These are phyloP conservation scores for Euphorbia pulcherrima DNA, from an alignment of 345 rosid species.

Conservation along the genomic window DNA sequence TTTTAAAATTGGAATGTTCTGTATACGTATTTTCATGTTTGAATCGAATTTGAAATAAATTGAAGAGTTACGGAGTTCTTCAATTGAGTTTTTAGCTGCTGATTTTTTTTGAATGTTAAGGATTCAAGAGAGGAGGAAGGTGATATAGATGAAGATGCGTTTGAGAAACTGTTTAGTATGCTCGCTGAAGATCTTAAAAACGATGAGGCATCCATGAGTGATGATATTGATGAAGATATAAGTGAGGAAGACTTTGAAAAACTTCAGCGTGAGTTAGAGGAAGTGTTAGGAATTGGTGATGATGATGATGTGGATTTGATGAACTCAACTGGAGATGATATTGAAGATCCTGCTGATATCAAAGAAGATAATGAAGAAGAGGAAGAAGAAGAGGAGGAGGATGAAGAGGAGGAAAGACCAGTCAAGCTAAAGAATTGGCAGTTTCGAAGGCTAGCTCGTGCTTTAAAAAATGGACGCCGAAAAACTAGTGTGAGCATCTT, in stretches of 20 bases:
- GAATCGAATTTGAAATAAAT: background rate
- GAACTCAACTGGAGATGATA: slow-evolving; percentile 26
- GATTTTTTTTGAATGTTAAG: background rate
- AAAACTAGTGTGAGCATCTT: slow-evolving; percentile 69
- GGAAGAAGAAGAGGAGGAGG: slow-evolving; percentile 8
- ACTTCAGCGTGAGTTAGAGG: slow-evolving; percentile 61
- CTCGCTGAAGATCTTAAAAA: slow-evolving; percentile 74
- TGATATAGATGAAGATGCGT: slow-evolving; percentile 61
- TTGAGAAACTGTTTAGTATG: slow-evolving; percentile 63
- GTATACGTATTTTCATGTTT: no score
- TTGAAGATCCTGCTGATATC: slow-evolving; percentile 14
- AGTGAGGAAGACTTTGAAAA: slow-evolving; percentile 64
- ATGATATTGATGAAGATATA: slow-evolving; percentile 48
- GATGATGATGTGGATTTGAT: slow-evolving; percentile 36
- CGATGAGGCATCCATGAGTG: slow-evolving; percentile 32
- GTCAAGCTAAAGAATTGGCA: slow-evolving; percentile 80
- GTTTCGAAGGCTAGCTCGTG: slow-evolving; percentile 69
- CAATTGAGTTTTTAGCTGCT: background rate
- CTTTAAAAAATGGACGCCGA: slow-evolving; percentile 73
- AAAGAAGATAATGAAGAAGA: slow-evolving; percentile 16
- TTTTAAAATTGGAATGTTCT: background rate
- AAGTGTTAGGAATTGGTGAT: slow-evolving; percentile 40
- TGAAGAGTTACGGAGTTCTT: background rate
- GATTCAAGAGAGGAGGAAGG: slow-evolving; percentile 37
- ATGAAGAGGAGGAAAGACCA: slow-evolving; percentile 44